Evolutionary conservation across 2,329 filamentous ascomycete genomes (phyloP).

Genomic region (Diaporthe sp.): DNA sequence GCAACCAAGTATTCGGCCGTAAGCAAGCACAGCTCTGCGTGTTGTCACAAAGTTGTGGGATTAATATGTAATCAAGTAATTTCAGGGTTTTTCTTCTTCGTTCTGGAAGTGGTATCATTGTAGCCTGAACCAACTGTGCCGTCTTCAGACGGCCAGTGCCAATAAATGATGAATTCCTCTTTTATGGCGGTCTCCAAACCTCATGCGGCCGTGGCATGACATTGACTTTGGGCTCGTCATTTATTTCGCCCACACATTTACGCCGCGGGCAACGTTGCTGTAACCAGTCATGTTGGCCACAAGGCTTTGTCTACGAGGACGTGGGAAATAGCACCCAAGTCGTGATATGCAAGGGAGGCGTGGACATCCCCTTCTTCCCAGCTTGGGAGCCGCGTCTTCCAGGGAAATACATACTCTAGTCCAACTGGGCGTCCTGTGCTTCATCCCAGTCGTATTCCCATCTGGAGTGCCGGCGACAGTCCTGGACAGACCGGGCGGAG

Average conservation of each 20-base stretch:
- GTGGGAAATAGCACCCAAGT: background rate
- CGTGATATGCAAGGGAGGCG: background rate
- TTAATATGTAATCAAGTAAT: background rate
- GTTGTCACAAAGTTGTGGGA: background rate
- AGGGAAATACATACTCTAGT: background rate
- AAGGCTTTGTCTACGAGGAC: background rate
- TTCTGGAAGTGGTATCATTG: background rate
- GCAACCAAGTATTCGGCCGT: background rate
- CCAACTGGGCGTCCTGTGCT: background rate
- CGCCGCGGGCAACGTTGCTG: too few relatives aligned
- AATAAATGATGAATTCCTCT: background rate
- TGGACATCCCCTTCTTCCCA: background rate
- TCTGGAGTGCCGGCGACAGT: background rate
- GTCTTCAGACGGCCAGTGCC: background rate
- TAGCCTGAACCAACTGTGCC: background rate
- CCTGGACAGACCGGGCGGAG: background rate
- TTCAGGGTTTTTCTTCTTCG: too few relatives aligned
- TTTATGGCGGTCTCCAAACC: background rate
- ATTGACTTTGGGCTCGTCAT: too few relatives aligned
- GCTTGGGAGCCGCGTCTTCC: background rate
- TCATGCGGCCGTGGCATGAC: background rate
- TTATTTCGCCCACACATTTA: too few relatives aligned
- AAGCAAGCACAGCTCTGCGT: background rate
- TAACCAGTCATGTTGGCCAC: background rate
- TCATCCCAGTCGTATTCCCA: background rate